Base-by-base conservation (phyloP, 1,139 yeast species). In the Debaryomyces udenii region DNA sequence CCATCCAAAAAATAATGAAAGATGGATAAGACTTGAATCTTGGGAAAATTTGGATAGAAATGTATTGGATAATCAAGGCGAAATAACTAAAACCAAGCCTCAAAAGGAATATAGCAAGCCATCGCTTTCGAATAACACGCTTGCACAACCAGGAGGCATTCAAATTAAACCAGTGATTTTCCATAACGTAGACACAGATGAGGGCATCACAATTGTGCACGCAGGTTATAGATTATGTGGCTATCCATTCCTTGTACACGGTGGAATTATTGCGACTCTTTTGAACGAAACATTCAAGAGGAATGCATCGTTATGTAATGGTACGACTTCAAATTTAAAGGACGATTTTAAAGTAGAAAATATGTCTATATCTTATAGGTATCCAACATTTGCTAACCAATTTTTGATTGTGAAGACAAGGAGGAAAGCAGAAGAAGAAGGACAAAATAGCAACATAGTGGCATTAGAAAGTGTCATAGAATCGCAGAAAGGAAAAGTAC, bases 191-290 rank as follows among this genome's bases (percentile, higher is more conserved):
- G 66, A 65, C 27, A 76, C 81, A 2, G 72, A 78, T 43, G 84
- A 87, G 45, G 75, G 85, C 0, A 75, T 86, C 0, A 77, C 89
- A 0, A 72, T 86, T 3, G 72, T 88, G 20, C 96, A 89, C 59
- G 74, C 86, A 38, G 98, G 98, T 0, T 80, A 84, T 56, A 76
- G 77, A 47, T 64, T 90, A 27, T 83, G 94, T 36, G 98, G 98
- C 2, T 90, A 85, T 57, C 97, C 97, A 1, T 82, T 87, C 51
- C 68, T 91, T 28, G 77, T 89, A 1, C 98, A 91, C 57, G 98
- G 98, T 3, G 98, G 98, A 0, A 80, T 91, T 31, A 62, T 91
- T 28, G 96, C 95, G 6, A 84, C 96, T 0, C 66, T 91, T 10
- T 67, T 89, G 44, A 94, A 87, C 56, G 96, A 90, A 48, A 73